Evolutionary conservation across 345 rosid genomes (phyloP).

Genomic region (Euphorbia lathyris): DNA sequence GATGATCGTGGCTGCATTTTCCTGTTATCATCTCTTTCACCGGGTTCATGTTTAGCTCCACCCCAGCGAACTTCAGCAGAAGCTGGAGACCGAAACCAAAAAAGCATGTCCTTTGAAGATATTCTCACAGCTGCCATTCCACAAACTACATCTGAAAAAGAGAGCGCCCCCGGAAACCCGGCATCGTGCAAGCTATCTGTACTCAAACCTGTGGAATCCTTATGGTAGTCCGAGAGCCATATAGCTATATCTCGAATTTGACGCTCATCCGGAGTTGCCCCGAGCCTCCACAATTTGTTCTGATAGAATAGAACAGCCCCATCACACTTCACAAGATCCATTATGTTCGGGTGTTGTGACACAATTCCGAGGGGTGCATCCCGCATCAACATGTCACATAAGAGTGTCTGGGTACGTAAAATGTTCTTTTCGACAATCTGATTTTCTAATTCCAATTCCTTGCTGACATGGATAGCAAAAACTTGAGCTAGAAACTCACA

Average conservation of each 20-base stretch:
- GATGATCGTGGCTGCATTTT: conserved; percentile 98
- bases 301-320: conserved; percentile 88
- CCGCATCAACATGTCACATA: conserved; percentile 95
- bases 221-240: conserved; percentile 77
- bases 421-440: conserved; percentile 88
- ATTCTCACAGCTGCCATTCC: conserved; percentile 99
- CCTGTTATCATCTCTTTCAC: conserved; percentile 69
- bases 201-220: conserved; percentile 92
- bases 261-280: conserved; percentile 64
- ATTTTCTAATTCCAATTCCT: conserved; percentile 78
- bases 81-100: conserved; percentile 92
- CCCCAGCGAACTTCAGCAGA: conserved; percentile 92
- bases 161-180: conserved; percentile 68
- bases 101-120: conserved; percentile 63
- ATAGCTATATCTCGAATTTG: conserved; percentile 65
- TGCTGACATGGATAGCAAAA: conserved; percentile 86
- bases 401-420: conserved; percentile 81
- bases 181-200: conserved; percentile 92
- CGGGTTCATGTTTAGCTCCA: conserved; percentile 87
- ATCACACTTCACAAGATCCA: conserved; percentile 91
- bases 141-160: conserved; percentile 73
- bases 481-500: conserved; percentile 95
- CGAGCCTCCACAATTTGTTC: conserved; percentile 63
- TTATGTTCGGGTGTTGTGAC: conserved; percentile 79
- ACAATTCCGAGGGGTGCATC: conserved; percentile 91